phyloP scores from a whole-genome alignment of 257 asterid species.

The Solanum ahanhuiri region DNA sequence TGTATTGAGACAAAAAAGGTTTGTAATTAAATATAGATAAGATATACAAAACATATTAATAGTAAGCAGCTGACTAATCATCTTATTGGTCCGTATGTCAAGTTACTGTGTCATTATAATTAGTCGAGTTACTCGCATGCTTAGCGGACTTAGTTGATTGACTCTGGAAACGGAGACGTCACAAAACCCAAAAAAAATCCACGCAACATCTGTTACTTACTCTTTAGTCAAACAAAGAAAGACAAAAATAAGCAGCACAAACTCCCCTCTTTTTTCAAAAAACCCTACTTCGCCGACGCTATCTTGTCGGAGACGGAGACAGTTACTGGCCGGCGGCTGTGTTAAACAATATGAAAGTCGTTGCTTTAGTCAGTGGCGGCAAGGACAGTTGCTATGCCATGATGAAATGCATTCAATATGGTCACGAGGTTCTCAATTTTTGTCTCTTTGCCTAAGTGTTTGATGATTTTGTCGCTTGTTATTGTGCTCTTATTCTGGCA shows the following conservation, averaged over 20 bases:
- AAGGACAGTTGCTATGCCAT: constrained; percentile 93
- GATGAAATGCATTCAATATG: constrained; percentile 87
- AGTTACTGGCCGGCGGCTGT: neutral
- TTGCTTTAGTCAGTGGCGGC: constrained; percentile 93
- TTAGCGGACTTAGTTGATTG: no score
- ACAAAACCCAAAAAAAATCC: neutral
- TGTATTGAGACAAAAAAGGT: neutral
- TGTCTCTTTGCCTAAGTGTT: neutral
- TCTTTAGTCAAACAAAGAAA: neutral
- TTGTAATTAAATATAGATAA: no score
- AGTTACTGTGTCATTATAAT: no score
- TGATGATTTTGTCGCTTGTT: neutral
- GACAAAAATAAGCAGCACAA: neutral
- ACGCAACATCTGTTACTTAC: neutral
- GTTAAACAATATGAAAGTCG: constrained; percentile 60
- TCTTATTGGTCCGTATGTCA: no score
- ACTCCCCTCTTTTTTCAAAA: neutral
- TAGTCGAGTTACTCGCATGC: neutral
- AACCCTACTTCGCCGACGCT: constrained; percentile 1
- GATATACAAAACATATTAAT: no score
- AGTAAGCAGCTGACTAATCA: no score
- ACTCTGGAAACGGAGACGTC: neutral
- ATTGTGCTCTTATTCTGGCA: neutral
- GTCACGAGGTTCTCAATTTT: constrained; percentile 55
- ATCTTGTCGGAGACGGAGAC: neutral